Conservation (phyloP, 306 rosid genomes). For the Betula pendula region DNA sequence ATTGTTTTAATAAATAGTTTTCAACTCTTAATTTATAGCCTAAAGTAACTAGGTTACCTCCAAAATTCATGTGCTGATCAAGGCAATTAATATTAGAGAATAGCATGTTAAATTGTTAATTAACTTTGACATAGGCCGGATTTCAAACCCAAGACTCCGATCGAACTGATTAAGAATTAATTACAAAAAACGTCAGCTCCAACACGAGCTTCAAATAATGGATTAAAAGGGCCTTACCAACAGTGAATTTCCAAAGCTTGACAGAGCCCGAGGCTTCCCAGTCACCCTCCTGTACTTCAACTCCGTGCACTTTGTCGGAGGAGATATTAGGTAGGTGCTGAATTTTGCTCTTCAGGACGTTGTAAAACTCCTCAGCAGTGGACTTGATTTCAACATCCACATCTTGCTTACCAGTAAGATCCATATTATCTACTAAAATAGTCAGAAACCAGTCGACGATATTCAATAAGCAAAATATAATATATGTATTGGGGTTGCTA, state of each 20-base stretch:
- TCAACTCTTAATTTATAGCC: no score
- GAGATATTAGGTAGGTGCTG: background rate
- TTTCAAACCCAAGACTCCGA: no score
- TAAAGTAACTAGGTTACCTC: no score
- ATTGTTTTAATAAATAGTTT: no score
- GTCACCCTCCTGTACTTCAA: constrained; percentile 17
- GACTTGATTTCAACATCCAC: constrained; percentile 7
- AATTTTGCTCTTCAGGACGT: constrained; percentile 3
- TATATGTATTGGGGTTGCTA: background rate
- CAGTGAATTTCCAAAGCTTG: constrained; percentile 12
- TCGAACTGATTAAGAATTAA: no score
- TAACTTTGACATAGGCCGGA: no score
- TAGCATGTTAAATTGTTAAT: no score
- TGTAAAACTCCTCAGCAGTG: constrained; percentile 2
- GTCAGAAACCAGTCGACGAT: no score
- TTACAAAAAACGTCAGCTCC: background rate
- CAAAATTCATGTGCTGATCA: no score
- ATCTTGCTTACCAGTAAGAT: background rate
- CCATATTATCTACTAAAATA: background rate
- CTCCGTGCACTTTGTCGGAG: background rate
- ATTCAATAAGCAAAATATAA: no score
- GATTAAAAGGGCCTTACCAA: background rate
- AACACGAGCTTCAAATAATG: background rate
- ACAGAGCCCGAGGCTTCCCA: constrained; percentile 18
- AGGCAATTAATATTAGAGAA: no score